phyloP scores from a whole-genome alignment of 163 green algal species.

The Trebouxia gelatinosa region DNA sequence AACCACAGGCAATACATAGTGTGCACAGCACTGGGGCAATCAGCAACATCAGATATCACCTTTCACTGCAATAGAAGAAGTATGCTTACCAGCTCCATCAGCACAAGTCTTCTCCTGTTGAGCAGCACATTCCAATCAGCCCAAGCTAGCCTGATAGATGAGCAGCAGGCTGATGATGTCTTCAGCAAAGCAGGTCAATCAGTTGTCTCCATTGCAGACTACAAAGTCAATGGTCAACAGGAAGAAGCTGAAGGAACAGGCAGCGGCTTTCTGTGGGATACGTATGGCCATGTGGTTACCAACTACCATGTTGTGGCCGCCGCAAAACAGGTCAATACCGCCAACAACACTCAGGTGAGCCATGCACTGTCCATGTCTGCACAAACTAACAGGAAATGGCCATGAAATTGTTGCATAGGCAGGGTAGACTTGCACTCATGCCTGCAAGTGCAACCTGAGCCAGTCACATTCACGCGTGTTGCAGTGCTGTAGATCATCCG shows the following conservation, averaged over 20 bases:
- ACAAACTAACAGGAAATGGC: no score
- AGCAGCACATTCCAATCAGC: background rate
- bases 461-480: slow-evolving; percentile 11
- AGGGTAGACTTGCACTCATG: slow-evolving; percentile 11
- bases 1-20: background rate
- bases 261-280: slow-evolving; percentile 63
- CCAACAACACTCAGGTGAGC: background rate
- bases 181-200: slow-evolving; percentile 1
- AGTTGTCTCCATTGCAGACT: slow-evolving; percentile 22
- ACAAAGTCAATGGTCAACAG: background rate
- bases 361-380: no score
- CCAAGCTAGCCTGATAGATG: background rate
- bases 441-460: background rate
- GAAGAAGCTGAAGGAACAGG: slow-evolving; percentile 51
- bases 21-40: background rate
- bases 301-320: slow-evolving; percentile 58
- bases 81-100: no score
- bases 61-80: background rate
- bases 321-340: background rate
- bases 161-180: slow-evolving; percentile 4
- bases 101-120: no score
- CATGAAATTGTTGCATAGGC: no score
- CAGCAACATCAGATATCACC: background rate
- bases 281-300: slow-evolving; percentile 60
- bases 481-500: slow-evolving; percentile 29